Percentiles rank a stretch among this genome's conserved stretches.
These are phyloP conservation scores for Vigna trinervia DNA, from an alignment of 306 rosid genomes.

Conservation along the genomic window DNA sequence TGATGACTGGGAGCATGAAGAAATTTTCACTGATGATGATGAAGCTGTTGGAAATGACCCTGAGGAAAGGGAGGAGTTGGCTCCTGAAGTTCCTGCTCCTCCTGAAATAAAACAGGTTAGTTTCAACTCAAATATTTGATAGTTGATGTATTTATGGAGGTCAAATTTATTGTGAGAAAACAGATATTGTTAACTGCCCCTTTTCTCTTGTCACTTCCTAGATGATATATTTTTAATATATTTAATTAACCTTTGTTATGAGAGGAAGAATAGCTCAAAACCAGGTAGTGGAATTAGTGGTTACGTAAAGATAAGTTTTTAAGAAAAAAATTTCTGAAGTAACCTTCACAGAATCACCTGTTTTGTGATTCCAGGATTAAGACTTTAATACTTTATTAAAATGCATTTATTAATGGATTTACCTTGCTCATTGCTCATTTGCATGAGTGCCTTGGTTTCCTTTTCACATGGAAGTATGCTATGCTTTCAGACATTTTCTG, in stretches of 20 bases:
- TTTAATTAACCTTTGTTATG: not conserved
- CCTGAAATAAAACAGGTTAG: slow-evolving; percentile 97
- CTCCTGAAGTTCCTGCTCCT: slow-evolving; percentile 96
- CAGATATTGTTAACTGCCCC: not conserved
- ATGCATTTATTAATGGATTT: not conserved
- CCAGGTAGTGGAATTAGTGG: not conserved
- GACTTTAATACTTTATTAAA: not conserved
- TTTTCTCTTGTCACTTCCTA: not conserved
- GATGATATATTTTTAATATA: not conserved
- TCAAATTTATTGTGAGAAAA: not conserved
- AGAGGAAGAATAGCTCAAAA: not conserved
- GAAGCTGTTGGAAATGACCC: slow-evolving; percentile 93
- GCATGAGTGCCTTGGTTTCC: slow-evolving; percentile 7
- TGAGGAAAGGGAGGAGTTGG: slow-evolving; percentile 96
- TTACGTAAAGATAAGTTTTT: not conserved
- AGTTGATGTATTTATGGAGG: slow-evolving; percentile 18
- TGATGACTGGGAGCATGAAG: slow-evolving; percentile 99
- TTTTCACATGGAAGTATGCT: not conserved
- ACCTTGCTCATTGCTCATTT: not conserved
- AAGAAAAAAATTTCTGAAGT: not conserved
- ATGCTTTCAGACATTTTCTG: slow-evolving; percentile 19
- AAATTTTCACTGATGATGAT: slow-evolving; percentile 96
- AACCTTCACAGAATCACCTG: not conserved
- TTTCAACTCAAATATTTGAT: slow-evolving; percentile 25
- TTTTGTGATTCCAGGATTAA: slow-evolving; percentile 5